Base-by-base conservation (phyloP, 345 rosid species). In the Eucalyptus sp. region DNA sequence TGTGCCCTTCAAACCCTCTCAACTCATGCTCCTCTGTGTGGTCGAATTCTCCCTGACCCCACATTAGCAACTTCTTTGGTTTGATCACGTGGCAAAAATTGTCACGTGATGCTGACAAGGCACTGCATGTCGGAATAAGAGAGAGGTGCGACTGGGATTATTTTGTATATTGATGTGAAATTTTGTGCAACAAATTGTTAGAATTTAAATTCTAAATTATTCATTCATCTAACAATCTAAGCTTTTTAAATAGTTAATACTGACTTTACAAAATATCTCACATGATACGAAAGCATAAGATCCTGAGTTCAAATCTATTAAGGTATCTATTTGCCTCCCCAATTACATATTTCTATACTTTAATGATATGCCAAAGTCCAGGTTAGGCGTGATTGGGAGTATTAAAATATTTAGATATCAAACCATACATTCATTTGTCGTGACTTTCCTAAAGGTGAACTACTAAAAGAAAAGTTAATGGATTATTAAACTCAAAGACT, bases 251-350 rank as follows among this genome's bases (percentile, higher is more conserved):
- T 1, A 64, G 37, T 25, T 58, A 12, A 3, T 12, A 58, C 0
- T 58, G 3, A 58, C 14, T 24, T 3, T 20, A 58, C 14, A 25
- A 25, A 58, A 58, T 58, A 10, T 58, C 29, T 52, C 64, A 24
- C n/a, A 25, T 10, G 13, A 1, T 58, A 25, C 3, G 13, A 58
- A 1, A 58, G 64, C 0, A 58, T 0, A 5, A 58, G 14, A 24
- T 1, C n/a, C 0, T 0, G 14, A 25, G 14, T 58, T 58, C 4
- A 2, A 25, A 58, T 25, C 7, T 58, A 10, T 58, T 5, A 5
- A 58, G 14, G 3, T 3, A 10, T 5, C 14, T 24, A 58, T 58
- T 58, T 58, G 14, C 14, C 14, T 58, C 13, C 4, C n/a, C 11
- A 58, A 58, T 58, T 58, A 58, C 2, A 25, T 58, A 8, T 25